Base-by-base conservation (phyloP, 1,284 basidiomycete species). In the Marasmius tenuissimus region DNA sequence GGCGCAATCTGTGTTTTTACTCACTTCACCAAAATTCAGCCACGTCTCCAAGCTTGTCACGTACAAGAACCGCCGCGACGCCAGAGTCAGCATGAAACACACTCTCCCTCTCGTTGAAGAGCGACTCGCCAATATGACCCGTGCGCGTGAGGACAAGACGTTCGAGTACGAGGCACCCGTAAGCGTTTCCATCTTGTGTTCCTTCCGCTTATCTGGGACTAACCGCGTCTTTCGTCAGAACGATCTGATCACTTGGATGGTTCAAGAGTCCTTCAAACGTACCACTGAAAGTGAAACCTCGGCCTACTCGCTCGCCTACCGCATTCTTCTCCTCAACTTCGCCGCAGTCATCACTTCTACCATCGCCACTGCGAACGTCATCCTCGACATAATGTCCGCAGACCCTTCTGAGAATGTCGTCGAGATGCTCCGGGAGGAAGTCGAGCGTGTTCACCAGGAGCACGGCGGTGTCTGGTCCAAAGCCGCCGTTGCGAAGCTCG, bases 191-290 rank as follows among this genome's bases (percentile, higher is more conserved):
- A 27, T 27, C 27, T 27, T 4, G 27, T 27, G 27, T 2, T 6
- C 37, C 20, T 47, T 34, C 38, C 38, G 10, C 38, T 42, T 7
- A 4, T n/a, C n/a, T 27, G n/a, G 37, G 12, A 18, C 34, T 34
- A 9, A 37, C n/a, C 49, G 18, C 34, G 33, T 14, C 8, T 27
- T 33, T 33, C 37, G 14, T 14, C 39, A 65, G 64, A 61, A 66
- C 39, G 65, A 66, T 38, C 58, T 63, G 33, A 57, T 64, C 45
- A 68, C 66, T n/a, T 68, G 65, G 63, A 65, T 68, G 65, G 59
- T 66, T 18, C 61, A 62, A 34, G 66, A 68, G 52, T 66, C 66
- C 1, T 65, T 68, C 63, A 68, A 66, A 35, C 57, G 66, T 37
- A 48, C 53, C 34, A 63, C 62, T 4, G 58, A 61, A 42, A 53